phyloP scores from a whole-genome alignment of 1,284 basidiomycete species.

The Ganoderma leucocontextum region DNA sequence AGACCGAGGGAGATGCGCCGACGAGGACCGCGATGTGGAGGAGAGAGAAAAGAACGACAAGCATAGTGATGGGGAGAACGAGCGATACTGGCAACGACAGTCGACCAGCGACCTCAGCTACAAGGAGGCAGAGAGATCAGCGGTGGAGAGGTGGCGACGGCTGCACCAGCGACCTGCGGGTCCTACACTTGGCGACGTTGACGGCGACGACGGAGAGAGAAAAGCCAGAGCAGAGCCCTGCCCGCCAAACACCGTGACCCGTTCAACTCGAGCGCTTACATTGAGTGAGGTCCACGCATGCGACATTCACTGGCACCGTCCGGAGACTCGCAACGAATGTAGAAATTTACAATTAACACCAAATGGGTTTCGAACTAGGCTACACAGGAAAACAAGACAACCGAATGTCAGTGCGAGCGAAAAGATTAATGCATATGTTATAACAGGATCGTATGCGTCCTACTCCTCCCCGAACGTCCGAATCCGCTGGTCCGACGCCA shows the following conservation, averaged over 20 bases:
- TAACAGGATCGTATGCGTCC: neutral
- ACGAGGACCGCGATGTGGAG: constrained; percentile 45
- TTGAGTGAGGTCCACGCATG: too few relatives aligned
- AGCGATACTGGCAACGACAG: constrained; percentile 53
- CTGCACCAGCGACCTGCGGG: constrained; percentile 8
- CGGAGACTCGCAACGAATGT: neutral
- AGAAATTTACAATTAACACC: constrained; percentile 25
- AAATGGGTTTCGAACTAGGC: constrained; percentile 18
- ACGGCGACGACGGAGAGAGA: neutral
- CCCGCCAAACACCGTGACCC: constrained; percentile 2
- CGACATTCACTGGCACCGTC: neutral
- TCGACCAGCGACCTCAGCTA: constrained; percentile 57
- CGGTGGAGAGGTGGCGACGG: neutral
- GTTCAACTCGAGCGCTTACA: neutral
- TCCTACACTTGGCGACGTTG: neutral
- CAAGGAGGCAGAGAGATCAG: constrained; percentile 7
- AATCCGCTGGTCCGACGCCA: neutral
- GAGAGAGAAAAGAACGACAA: constrained; percentile 60
- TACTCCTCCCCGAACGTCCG: neutral
- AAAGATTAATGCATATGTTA: neutral
- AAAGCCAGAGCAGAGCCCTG: neutral
- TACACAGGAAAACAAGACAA: constrained; percentile 19
- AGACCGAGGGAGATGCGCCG: constrained; percentile 50
- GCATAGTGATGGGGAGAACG: constrained; percentile 66
- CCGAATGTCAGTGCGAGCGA: constrained; percentile 13